Evolutionary conservation across 345 rosid genomes (phyloP).

Genomic region (Rhodomyrtus tomentosa): DNA sequence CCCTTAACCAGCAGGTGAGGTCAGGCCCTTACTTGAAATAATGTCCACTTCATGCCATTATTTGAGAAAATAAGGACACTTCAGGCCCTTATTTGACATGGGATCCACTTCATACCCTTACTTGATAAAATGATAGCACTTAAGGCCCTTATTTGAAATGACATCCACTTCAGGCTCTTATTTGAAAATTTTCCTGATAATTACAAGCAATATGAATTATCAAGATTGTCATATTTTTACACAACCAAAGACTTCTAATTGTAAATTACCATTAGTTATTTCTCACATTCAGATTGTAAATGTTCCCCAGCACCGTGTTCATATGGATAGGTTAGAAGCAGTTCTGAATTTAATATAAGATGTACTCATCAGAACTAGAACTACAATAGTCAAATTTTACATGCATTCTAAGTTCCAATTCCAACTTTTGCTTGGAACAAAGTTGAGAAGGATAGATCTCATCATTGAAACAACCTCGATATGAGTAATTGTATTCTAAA

Average conservation of each 20-base stretch:
- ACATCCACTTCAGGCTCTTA: too few species aligned
- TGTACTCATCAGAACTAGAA: not conserved
- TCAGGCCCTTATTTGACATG: too few species aligned
- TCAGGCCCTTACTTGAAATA: too few species aligned
- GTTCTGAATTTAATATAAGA: not conserved
- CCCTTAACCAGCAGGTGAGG: too few species aligned
- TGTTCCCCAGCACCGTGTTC: not conserved
- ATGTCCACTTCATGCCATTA: too few species aligned
- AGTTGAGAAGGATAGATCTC: not conserved
- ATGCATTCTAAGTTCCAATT: not conserved
- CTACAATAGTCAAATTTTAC: not conserved
- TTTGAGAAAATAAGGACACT: too few species aligned
- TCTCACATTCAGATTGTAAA: not conserved
- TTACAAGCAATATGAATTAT: not conserved
- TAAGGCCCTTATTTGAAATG: too few species aligned
- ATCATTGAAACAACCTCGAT: not conserved
- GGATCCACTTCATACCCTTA: too few species aligned
- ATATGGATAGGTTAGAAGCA: not conserved
- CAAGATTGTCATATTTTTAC: not conserved
- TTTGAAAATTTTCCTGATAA: too few species aligned
- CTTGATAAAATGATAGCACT: too few species aligned
- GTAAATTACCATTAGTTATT: not conserved
- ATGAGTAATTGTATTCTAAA: not conserved
- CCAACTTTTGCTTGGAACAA: not conserved
- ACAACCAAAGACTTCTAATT: not conserved